Conservation (phyloP, 1,284 basidiomycete species). For the Microbotryum saponariae region DNA sequence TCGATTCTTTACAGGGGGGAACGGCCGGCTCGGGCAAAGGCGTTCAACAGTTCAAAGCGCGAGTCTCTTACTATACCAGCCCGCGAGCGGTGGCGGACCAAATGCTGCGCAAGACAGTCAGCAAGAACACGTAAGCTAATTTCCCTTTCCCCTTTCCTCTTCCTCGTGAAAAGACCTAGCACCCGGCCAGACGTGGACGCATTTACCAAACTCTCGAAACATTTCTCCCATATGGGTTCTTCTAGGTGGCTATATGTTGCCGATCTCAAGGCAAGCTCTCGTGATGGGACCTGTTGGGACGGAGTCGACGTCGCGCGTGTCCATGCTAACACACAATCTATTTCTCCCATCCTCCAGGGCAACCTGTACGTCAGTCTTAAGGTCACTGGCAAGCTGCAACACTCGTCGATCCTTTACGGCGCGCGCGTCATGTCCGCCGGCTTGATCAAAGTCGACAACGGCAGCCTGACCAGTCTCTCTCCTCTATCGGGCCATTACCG, state of each 20-base stretch:
- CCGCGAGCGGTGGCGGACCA: constrained; percentile 52
- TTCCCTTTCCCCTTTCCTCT: background rate
- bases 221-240: constrained; percentile 14
- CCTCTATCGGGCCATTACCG: constrained; percentile 64
- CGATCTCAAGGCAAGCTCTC: constrained; percentile 37
- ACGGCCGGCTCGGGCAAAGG: constrained; percentile 29
- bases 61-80: constrained; percentile 26
- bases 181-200: background rate
- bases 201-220: constrained; percentile 5
- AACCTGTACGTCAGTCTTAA: constrained; percentile 68
- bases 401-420: constrained; percentile 57
- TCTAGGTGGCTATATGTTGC: constrained; percentile 26
- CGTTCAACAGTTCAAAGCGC: constrained; percentile 35
- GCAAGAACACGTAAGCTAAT: constrained; percentile 52
- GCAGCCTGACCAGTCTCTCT: constrained; percentile 56
- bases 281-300: too few species aligned
- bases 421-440: constrained; percentile 46
- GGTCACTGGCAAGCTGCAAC: constrained; percentile 55
- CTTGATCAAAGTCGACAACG: constrained; percentile 45
- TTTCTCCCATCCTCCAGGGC: constrained; percentile 42
- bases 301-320: too few species aligned
- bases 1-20: constrained; percentile 11
- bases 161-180: background rate
- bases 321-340: too few species aligned
- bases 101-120: constrained; percentile 55